Evolutionary conservation across 1,139 yeast genomes (phyloP), one percentile per base, ranked within the genome.

Genomic region (Yamadazyma buinensis): DNA sequence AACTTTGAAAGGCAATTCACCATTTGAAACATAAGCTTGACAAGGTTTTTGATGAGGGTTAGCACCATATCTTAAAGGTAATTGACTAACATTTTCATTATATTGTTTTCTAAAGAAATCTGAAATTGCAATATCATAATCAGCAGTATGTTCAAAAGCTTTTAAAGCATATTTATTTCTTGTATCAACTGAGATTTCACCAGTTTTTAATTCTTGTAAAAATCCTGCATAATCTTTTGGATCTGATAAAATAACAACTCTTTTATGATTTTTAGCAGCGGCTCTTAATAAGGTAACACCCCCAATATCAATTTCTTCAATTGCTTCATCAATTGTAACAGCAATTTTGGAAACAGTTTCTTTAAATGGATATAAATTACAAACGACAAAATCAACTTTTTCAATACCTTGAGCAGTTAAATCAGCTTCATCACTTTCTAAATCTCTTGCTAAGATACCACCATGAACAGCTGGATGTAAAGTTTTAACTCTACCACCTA

Each of bases 1-100:
- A 22, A 90, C 97, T 69, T 84, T 85, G 75, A 92, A 92, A 34
- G 98, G 98, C 50, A 92, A 75, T 48, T 82, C 83, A 50, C 95
- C 97, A 51, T 77, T 72, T 38, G 84, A 66, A 37, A 92, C 95
- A 59, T 67, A 92, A 35, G 97, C 97, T 72, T 92, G 98, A 24
- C 98, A 97, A 26, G 98, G 98, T 66, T 87, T 90, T 72, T 92
- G 98, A 65, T 92, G 97, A 41, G 98, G 98, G 72, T 92, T 92
- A 43, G 96, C 96, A 60, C 98, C 98, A 64, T 92, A 92, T 70
- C 98, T 83, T 53, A 92, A 76, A 26, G 97, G 94, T 60, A 92
- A 72, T 75, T 90, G 97, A 39, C 95, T 77, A 33, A 69, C 71
- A 59, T 81, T 85, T 67, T 92, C 97, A 33, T 96, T 77, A 70